These are phyloP conservation scores for Abrus pulchellus DNA, from an alignment of 306 rosid species.

Conservation along the genomic window DNA sequence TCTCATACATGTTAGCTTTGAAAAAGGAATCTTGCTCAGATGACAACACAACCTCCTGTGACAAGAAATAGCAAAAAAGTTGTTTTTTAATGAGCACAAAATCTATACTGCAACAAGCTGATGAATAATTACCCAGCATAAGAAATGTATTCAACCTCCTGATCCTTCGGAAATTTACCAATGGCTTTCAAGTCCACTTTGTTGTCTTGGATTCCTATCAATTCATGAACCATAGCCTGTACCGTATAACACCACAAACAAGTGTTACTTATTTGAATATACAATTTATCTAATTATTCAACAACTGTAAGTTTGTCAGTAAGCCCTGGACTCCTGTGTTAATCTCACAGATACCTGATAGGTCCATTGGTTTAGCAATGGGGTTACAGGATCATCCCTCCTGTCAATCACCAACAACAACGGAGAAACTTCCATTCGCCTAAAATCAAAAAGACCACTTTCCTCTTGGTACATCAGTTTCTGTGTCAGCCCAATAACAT, in stretches of 20 bases:
- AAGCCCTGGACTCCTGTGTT: conserved; percentile 30
- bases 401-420: conserved; percentile 92
- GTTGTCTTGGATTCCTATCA: conserved; percentile 94
- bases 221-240: conserved; percentile 98
- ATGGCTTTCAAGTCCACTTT: conserved; percentile 85
- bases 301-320: too few relatives aligned
- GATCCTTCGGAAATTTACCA: conserved; percentile 83
- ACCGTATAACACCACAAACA: conserved; percentile 40
- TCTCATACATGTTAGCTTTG: conserved; percentile 91
- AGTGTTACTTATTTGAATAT: conserved; percentile 32
- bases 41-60: conserved; percentile 93
- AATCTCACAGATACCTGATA: conserved; percentile 74
- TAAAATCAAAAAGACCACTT: conserved; percentile 93
- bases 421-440: conserved; percentile 90
- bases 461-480: conserved; percentile 96
- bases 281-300: conserved; percentile 27
- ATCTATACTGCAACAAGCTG: conserved; percentile 18
- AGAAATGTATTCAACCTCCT: conserved; percentile 74
- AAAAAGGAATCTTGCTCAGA: conserved; percentile 93
- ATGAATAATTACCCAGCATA: conserved; percentile 27
- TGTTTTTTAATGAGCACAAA: conserved; percentile 42
- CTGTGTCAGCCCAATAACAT: conserved; percentile 63
- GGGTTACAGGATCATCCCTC: conserved; percentile 97
- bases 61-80: conserved; percentile 41
- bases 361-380: conserved; percentile 94